These are phyloP conservation scores for Paramecium caudatum DNA, from an alignment of 73 alveolate species.

Conservation along the genomic window DNA sequence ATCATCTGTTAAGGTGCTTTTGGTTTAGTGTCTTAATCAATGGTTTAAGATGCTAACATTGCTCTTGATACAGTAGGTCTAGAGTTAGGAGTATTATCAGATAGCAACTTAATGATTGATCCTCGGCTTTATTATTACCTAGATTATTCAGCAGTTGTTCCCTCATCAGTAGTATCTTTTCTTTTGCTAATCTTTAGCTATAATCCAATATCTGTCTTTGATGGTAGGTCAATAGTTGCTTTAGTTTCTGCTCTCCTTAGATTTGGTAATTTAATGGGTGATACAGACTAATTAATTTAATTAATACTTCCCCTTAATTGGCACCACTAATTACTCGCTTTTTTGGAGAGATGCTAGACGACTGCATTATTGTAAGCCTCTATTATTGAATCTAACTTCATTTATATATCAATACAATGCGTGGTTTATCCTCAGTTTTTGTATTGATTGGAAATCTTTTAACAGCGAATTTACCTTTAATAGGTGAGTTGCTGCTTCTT, in stretches of 20 bases:
- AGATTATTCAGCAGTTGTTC: neutral
- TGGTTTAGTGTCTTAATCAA: neutral
- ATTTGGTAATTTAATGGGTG: constrained; percentile 20
- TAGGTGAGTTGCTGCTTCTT: constrained; percentile 19
- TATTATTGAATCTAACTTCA: neutral
- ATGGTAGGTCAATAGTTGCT: neutral
- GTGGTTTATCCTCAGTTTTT: neutral
- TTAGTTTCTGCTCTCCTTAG: constrained; percentile 28
- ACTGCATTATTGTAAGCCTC: neutral
- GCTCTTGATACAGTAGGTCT: constrained; percentile 41
- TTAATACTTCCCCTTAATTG: neutral
- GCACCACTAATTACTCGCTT: constrained; percentile 43
- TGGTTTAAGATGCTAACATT: neutral
- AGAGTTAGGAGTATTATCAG: constrained; percentile 8
- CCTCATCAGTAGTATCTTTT: constrained; percentile 36
- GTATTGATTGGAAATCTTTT: neutral
- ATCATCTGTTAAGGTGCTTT: neutral
- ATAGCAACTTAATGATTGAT: neutral
- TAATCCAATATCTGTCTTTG: neutral
- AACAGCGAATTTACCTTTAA: neutral
- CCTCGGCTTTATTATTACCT: neutral
- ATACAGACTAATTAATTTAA: neutral
- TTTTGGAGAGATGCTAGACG: constrained; percentile 28
- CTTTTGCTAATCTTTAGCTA: neutral
- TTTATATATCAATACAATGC: neutral